Conservation (phyloP, 2,329 filamentous ascomycete genomes). For the Fonsecaea monophora region DNA sequence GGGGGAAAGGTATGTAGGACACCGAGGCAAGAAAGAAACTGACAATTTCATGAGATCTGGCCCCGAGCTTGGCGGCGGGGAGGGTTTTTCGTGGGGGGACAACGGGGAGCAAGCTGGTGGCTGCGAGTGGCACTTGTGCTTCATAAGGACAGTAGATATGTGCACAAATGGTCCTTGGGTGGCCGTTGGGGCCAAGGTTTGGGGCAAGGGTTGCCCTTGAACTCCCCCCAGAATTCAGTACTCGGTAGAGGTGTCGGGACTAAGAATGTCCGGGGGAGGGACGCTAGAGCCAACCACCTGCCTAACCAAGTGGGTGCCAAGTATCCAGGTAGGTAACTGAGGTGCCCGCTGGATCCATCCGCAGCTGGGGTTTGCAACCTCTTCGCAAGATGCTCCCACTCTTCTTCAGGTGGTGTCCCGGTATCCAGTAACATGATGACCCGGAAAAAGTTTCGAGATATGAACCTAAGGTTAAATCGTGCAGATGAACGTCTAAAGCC, state of each 20-base stretch:
- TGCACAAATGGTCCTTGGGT: no score
- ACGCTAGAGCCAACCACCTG: background rate
- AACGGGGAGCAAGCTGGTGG: background rate
- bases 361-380: background rate
- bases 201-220: background rate
- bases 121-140: no score
- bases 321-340: background rate
- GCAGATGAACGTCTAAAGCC: background rate
- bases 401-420: background rate
- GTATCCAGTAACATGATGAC: background rate
- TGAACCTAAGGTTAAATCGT: background rate
- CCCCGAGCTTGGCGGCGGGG: slow-evolving; percentile 4
- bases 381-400: background rate
- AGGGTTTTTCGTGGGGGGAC: slow-evolving; percentile 1
- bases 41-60: background rate
- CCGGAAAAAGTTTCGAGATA: background rate
- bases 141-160: no score
- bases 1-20: background rate
- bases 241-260: background rate
- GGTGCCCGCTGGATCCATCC: background rate
- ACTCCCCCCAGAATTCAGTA: background rate
- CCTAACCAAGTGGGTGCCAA: background rate
- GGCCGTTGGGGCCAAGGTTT: background rate
- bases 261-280: slow-evolving; percentile 4
- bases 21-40: background rate